Percentiles rank a stretch among this genome's conserved stretches.
These are phyloP conservation scores for Trypanosoma platydactyli DNA, from an alignment of 208 protist species.

Conservation along the genomic window DNA sequence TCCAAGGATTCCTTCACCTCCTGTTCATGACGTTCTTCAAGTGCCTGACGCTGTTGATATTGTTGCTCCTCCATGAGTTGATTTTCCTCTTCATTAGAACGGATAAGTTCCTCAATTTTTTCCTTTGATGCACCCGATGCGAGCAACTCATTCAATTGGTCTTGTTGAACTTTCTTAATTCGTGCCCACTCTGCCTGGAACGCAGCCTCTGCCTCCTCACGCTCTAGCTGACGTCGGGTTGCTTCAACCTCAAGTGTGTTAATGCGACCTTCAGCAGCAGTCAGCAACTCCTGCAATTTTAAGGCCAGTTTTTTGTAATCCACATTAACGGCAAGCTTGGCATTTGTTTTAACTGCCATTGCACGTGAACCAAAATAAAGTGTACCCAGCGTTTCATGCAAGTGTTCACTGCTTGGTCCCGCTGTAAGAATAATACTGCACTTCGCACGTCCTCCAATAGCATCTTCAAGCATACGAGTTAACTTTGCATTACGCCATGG, in stretches of 20 bases:
- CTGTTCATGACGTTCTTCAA: conserved; percentile 74
- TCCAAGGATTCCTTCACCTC: conserved; percentile 63
- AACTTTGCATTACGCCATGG: conserved; percentile 92
- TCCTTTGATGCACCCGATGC: conserved; percentile 63
- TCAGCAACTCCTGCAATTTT: conserved; percentile 71
- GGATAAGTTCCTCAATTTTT: conserved; percentile 75
- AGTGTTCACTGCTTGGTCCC: conserved; percentile 77
- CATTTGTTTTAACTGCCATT: conserved; percentile 85
- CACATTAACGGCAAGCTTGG: conserved; percentile 66
- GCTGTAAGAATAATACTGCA: conserved; percentile 86
- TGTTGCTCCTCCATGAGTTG: conserved; percentile 85
- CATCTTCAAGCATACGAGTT: conserved; percentile 89
- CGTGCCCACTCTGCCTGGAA: conserved; percentile 60
- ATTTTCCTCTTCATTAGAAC: conserved; percentile 70
- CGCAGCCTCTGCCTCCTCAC: conserved; percentile 60
- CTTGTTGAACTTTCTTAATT: conserved; percentile 59
- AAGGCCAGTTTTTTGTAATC: conserved; percentile 83
- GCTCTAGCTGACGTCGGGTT: conserved; percentile 66
- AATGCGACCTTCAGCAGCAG: conserved; percentile 69
- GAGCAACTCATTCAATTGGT: conserved; percentile 63
- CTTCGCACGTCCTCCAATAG: conserved; percentile 84
- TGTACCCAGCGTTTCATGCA: conserved; percentile 83
- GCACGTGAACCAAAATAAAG: conserved; percentile 82
- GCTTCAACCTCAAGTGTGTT: conserved; percentile 72
- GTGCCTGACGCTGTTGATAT: conserved; percentile 70